Percentiles rank a stretch among this genome's conserved stretches.
phyloP scores from a whole-genome alignment of 2,329 filamentous ascomycete genomes.

The Scedosporium boydii region DNA sequence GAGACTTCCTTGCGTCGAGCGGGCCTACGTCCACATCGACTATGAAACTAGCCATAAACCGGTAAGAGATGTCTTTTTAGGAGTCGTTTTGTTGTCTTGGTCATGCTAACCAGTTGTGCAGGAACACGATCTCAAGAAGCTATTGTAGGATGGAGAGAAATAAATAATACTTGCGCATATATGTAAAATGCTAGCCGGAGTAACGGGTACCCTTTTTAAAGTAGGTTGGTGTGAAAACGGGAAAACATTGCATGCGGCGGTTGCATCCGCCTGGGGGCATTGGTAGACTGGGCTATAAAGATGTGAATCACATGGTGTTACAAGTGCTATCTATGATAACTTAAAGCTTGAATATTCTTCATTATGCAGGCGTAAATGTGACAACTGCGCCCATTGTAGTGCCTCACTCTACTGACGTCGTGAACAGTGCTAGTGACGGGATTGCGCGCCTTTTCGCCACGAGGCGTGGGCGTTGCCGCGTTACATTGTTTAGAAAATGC shows the following conservation, averaged over 20 bases:
- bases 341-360: too few relatives aligned
- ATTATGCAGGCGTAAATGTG: too few relatives aligned
- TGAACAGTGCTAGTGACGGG: background rate
- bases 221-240: background rate
- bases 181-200: background rate
- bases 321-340: background rate
- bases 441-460: too few relatives aligned
- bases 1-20: slow-evolving; percentile 80
- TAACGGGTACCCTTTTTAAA: background rate
- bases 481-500: background rate
- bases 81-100: background rate
- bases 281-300: background rate
- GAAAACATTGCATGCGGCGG: too few relatives aligned
- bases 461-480: too few relatives aligned
- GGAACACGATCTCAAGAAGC: slow-evolving; percentile 57
- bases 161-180: background rate
- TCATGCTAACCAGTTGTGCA: background rate
- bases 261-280: background rate
- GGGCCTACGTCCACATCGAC: slow-evolving; percentile 94
- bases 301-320: background rate
- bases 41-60: slow-evolving; percentile 95
- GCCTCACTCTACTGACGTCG: too few relatives aligned
- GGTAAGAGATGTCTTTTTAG: slow-evolving; percentile 21
- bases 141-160: slow-evolving; percentile 28
- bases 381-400: too few relatives aligned